These are phyloP conservation scores for Pouteria campechiana DNA, from an alignment of 179 eudicot genomes.

Conservation along the genomic window DNA sequence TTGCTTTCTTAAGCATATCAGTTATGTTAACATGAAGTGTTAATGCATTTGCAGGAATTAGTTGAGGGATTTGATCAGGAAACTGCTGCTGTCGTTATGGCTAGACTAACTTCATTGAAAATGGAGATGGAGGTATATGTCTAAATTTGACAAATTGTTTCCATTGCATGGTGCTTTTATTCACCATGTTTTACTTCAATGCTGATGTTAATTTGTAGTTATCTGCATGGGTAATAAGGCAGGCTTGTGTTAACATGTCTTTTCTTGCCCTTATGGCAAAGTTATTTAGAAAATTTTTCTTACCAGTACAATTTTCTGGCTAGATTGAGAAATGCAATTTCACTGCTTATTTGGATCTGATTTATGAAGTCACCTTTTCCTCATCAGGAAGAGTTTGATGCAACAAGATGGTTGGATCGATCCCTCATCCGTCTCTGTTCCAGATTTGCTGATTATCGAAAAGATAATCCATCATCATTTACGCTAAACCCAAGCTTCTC, in stretches of 20 bases:
- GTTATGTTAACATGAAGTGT: constrained; percentile 6
- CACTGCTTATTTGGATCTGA: not conserved
- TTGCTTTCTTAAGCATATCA: too few species aligned
- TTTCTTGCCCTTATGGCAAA: too few species aligned
- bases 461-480: constrained; percentile 87
- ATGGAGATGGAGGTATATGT: constrained; percentile 91
- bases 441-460: constrained; percentile 88
- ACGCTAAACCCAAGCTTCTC: constrained; percentile 78
- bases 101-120: constrained; percentile 79
- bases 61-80: constrained; percentile 99
- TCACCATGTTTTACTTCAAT: too few species aligned
- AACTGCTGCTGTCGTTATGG: constrained; percentile 93
- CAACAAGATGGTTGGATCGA: constrained; percentile 94
- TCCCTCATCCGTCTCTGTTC: constrained; percentile 84
- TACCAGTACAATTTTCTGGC: too few species aligned
- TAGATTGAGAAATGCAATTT: too few species aligned
- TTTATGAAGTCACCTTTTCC: constrained; percentile 3
- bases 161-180: too few species aligned
- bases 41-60: constrained; percentile 50
- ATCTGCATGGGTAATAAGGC: too few species aligned
- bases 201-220: too few species aligned
- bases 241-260: too few species aligned
- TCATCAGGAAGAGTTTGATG: constrained; percentile 89
- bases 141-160: not conserved
- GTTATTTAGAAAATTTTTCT: too few species aligned